Percentiles rank a stretch among this genome's conserved stretches.
Evolutionary conservation across 208 protist genomes (phyloP).

Genomic region (Acanthamoeba triangularis): DNA sequence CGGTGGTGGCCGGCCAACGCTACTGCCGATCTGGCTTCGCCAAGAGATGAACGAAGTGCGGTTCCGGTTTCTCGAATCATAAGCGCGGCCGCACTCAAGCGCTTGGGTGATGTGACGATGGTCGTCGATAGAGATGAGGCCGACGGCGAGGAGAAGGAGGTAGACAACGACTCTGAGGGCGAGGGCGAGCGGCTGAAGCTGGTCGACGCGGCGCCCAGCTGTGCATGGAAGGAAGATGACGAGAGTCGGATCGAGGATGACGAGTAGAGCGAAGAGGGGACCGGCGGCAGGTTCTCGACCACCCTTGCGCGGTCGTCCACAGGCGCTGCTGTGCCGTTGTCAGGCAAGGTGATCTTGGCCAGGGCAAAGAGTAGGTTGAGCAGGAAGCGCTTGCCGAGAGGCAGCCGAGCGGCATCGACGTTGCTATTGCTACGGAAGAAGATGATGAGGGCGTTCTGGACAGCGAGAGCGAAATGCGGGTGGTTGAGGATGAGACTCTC

Average conservation of each 20-base stretch:
- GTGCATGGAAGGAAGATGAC: background rate
- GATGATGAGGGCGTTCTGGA: conserved; percentile 4
- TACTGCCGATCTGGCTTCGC: background rate
- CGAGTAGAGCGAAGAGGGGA: background rate
- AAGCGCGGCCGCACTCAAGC: background rate
- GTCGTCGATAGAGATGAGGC: background rate
- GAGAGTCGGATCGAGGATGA: background rate
- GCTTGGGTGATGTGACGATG: background rate
- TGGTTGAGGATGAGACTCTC: background rate
- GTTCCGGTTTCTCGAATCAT: background rate
- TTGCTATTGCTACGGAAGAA: background rate
- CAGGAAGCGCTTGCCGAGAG: conserved; percentile 3
- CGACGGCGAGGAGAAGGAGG: background rate
- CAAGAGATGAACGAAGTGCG: background rate
- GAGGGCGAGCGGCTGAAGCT: too few relatives aligned
- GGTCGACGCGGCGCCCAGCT: too few relatives aligned
- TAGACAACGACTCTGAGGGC: background rate
- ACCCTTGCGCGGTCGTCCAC: background rate
- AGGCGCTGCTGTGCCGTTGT: background rate
- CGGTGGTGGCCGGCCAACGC: too few relatives aligned
- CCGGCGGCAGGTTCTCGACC: background rate
- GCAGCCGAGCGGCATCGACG: background rate
- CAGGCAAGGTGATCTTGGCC: background rate
- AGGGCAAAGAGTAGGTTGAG: background rate
- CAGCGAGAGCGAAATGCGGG: background rate